Evolutionary conservation across 2,329 filamentous ascomycete species (phyloP).

Genomic region (Dactylellina haptotyla): DNA sequence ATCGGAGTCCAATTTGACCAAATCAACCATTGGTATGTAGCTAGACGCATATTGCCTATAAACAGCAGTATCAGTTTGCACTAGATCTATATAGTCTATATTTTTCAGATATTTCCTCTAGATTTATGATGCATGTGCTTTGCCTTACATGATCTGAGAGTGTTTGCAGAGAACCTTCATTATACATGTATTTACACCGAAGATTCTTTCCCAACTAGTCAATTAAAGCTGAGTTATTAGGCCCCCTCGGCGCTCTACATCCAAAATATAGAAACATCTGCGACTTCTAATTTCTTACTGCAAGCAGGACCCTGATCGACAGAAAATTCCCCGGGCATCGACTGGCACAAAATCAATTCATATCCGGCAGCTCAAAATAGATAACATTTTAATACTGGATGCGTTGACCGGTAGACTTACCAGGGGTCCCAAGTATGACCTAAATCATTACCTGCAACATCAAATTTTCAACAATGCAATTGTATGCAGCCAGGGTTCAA

Average conservation of each 20-base stretch:
- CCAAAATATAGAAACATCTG: not conserved
- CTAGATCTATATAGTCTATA: no score
- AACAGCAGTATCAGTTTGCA: no score
- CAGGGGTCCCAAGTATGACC: not conserved
- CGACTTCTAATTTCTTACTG: not conserved
- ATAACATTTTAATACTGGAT: not conserved
- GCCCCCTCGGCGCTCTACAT: not conserved
- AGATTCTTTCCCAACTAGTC: not conserved
- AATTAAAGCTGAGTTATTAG: not conserved
- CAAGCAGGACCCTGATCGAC: constrained; percentile 26
- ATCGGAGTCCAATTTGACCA: not conserved
- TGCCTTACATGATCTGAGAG: not conserved
- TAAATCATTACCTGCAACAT: not conserved
- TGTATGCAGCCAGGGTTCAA: constrained; percentile 10
- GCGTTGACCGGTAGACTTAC: not conserved
- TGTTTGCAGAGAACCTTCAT: not conserved
- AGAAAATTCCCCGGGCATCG: not conserved
- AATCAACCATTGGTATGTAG: not conserved
- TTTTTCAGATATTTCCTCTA: no score
- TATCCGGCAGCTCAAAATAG: constrained; percentile 1
- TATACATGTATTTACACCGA: not conserved
- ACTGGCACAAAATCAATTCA: not conserved
- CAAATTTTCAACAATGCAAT: constrained; percentile 22
- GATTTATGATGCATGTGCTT: no score
- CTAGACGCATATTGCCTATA: no score